These are phyloP conservation scores for Trichoderma guizhouense DNA, from an alignment of 2,329 filamentous ascomycete genomes.

Conservation along the genomic window DNA sequence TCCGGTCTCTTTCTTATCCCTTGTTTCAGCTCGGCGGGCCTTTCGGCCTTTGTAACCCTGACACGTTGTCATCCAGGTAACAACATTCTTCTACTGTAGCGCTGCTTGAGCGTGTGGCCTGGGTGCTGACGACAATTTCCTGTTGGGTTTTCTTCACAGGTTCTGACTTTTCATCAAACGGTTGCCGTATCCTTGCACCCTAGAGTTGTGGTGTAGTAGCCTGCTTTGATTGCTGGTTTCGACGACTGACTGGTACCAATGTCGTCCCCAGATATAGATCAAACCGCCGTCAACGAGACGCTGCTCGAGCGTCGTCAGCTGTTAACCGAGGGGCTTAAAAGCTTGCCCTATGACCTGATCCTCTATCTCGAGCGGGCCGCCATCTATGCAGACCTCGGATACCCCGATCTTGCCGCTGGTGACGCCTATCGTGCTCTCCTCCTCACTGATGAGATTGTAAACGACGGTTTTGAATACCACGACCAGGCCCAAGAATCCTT, in stretches of 20 bases:
- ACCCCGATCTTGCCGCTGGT: slow-evolving; percentile 83
- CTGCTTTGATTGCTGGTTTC: not conserved
- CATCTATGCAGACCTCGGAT: slow-evolving; percentile 70
- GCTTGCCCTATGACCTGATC: slow-evolving; percentile 58
- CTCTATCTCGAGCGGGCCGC: slow-evolving; percentile 67
- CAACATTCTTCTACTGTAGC: not conserved
- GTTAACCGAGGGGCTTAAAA: slow-evolving; percentile 53
- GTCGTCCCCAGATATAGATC: slow-evolving; percentile 32
- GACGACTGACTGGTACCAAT: slow-evolving; percentile 16
- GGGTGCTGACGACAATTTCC: not conserved
- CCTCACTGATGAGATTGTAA: slow-evolving; percentile 73
- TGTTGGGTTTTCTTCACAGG: not conserved
- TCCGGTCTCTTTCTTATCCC: not conserved
- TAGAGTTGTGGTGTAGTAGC: slow-evolving; percentile 1
- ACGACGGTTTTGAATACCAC: slow-evolving; percentile 81
- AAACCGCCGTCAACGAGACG: slow-evolving; percentile 37
- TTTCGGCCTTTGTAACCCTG: not conserved
- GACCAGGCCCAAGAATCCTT: slow-evolving; percentile 59
- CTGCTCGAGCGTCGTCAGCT: slow-evolving; percentile 54
- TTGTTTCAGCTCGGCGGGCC: not conserved
- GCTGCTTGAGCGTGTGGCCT: not conserved
- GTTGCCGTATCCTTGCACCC: not conserved
- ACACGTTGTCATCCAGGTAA: slow-evolving; percentile 2
- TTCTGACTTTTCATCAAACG: not conserved
- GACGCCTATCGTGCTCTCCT: slow-evolving; percentile 91